Percentiles rank a stretch among this genome's conserved stretches.
Evolutionary conservation across 2,329 filamentous ascomycete species (phyloP).

Genomic region (Sclerotinia sclerotiorum): DNA sequence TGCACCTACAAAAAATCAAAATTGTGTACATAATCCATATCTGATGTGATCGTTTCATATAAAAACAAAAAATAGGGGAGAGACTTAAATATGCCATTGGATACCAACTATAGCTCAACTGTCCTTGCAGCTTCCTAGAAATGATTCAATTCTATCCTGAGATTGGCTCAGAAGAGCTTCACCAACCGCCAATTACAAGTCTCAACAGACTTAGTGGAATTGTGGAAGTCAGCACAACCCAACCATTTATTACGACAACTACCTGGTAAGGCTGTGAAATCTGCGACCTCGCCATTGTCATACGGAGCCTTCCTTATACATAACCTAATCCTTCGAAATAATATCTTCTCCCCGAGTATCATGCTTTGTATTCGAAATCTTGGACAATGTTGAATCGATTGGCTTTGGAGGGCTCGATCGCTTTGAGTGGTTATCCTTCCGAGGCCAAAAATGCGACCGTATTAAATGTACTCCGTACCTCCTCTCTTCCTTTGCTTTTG

Average conservation of each 20-base stretch:
- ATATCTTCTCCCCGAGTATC: background rate
- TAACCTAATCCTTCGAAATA: conserved; percentile 4
- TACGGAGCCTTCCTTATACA: conserved; percentile 28
- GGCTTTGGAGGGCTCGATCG: conserved; percentile 4
- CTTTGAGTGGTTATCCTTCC: conserved; percentile 4
- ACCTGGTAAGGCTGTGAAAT: conserved; percentile 31
- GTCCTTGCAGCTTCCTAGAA: conserved; percentile 21
- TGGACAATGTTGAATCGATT: conserved; percentile 15
- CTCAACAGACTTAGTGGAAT: conserved; percentile 15
- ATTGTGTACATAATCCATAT: background rate
- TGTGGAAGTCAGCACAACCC: conserved; percentile 15
- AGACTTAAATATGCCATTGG: conserved; percentile 24
- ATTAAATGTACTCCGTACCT: conserved; percentile 8
- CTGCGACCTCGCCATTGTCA: conserved; percentile 18
- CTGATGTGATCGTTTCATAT: conserved; percentile 1
- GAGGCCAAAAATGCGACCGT: conserved; percentile 22
- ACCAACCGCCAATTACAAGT: conserved; percentile 26
- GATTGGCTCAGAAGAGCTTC: conserved; percentile 25
- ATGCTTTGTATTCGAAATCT: background rate
- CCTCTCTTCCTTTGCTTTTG: conserved; percentile 14
- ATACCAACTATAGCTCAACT: conserved; percentile 23
- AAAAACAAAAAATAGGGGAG: conserved; percentile 23
- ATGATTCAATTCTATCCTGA: background rate
- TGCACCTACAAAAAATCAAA: background rate
- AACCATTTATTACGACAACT: conserved; percentile 29